Percentiles rank a stretch among this genome's conserved stretches.
These are phyloP conservation scores for Perkinsus chesapeaki DNA, from an alignment of 169 alveolate species.

Conservation along the genomic window DNA sequence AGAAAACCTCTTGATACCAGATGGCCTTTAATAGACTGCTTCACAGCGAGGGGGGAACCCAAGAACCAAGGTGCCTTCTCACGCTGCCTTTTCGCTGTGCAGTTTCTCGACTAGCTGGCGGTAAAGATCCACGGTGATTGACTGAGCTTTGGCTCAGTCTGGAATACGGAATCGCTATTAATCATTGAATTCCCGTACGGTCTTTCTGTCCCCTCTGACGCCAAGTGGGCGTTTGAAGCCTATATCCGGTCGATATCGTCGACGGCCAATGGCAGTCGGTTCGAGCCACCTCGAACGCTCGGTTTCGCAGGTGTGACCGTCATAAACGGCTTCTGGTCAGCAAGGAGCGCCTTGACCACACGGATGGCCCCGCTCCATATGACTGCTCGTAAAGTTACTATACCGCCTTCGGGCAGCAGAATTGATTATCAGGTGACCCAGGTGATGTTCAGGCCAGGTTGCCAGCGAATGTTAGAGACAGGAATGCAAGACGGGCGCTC, in stretches of 20 bases:
- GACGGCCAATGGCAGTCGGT: not conserved
- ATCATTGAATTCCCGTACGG: too few relatives aligned
- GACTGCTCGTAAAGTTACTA: not conserved
- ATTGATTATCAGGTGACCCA: not conserved
- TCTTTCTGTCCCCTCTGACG: too few relatives aligned
- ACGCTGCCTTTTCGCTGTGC: too few relatives aligned
- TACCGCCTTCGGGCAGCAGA: not conserved
- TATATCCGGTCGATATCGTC: not conserved
- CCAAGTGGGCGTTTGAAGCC: not conserved
- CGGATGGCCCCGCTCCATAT: not conserved
- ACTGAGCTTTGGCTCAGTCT: too few relatives aligned
- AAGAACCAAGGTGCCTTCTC: not conserved
- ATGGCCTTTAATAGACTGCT: not conserved
- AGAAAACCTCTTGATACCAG: not conserved
- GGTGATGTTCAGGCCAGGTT: not conserved
- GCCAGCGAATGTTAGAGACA: not conserved
- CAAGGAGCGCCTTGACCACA: not conserved
- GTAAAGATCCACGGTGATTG: too few relatives aligned
- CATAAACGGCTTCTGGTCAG: not conserved
- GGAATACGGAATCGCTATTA: too few relatives aligned
- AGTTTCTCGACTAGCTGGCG: too few relatives aligned
- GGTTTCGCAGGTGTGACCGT: not conserved
- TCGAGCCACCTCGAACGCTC: not conserved
- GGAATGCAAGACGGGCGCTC: not conserved
- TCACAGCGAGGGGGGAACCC: not conserved